Evolutionary conservation across 148 eudicot genomes (phyloP), one percentile per base, ranked within the genome.

Genomic region (Rhododendron vialii): DNA sequence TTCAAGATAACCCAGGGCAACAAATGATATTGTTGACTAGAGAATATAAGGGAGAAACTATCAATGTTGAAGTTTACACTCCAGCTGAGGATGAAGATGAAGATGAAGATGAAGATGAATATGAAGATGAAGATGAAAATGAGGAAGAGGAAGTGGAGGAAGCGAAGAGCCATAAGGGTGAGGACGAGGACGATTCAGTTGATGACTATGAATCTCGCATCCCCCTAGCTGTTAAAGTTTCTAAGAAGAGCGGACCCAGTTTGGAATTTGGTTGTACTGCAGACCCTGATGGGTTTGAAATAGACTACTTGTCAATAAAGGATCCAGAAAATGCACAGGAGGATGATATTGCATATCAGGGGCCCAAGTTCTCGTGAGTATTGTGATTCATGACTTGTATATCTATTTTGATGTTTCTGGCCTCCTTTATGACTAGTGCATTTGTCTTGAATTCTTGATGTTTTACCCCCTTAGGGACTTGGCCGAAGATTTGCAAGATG

Each of bases 341-440:
- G 50, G 93, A 92, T 47, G 88, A 89, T 61, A 88, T 89, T 80
- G 90, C 91, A 35, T 92, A 92, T 11, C 92, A 91, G 63, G 95
- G 95, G 36, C 95, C 95, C 61, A 92, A 92, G 80, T 93, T 93
- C 76, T 22, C 85, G 95, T 93, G 80, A 91, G 94, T 83, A 83
- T 35, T 35, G 33, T 26, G 38, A 5, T 84, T 55, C 43, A 17
- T 33, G 45, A 53, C 80, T 77, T 47, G 43, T 30, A 15, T 35
- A 1, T 22, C 11, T 59, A 33, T 87, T 87, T 59, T 50, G 38
- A 15, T 35, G 63, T 71, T 78, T 38, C 28, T 65, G 6, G 26
- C 41, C 35, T 24, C 15, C 28, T 74, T 50, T n/a, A 41, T 50
- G 51, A 74, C 78, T 63, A 61, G 48, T 50, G 9, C 24, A 30